These are phyloP conservation scores for Cicer chorassanicum DNA, from an alignment of 306 rosid species.

Conservation along the genomic window DNA sequence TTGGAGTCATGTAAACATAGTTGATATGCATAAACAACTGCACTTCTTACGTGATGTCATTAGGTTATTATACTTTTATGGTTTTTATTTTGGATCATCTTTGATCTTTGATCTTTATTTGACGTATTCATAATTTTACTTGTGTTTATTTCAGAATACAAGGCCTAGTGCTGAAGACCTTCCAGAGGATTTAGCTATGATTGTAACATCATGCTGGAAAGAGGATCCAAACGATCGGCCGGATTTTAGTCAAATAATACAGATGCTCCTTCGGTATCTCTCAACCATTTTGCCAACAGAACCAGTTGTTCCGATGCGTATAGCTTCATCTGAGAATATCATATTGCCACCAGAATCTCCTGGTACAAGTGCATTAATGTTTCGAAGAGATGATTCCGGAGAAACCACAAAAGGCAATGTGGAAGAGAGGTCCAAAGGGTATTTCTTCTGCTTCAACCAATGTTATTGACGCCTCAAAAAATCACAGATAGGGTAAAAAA, in stretches of 20 bases:
- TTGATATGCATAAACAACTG: neutral
- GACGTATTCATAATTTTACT: neutral
- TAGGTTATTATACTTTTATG: neutral
- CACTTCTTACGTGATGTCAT: neutral
- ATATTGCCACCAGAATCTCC: constrained; percentile 93
- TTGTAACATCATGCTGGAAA: constrained; percentile 90
- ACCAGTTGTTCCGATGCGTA: constrained; percentile 57
- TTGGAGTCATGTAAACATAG: neutral
- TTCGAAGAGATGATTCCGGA: constrained; percentile 55
- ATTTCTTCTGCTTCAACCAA: constrained; percentile 75
- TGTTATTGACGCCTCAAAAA: constrained; percentile 59
- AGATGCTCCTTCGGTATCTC: constrained; percentile 80
- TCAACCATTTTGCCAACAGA: constrained; percentile 58
- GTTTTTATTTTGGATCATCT: neutral
- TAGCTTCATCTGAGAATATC: constrained; percentile 64
- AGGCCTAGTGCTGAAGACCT: constrained; percentile 88
- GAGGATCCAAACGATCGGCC: constrained; percentile 87
- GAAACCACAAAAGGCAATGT: constrained; percentile 47
- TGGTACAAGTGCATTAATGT: constrained; percentile 88
- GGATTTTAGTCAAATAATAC: constrained; percentile 77
- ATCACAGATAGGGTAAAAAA: constrained; percentile 38
- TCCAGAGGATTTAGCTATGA: constrained; percentile 70
- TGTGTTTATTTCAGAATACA: constrained; percentile 66
- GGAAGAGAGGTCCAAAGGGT: constrained; percentile 67
- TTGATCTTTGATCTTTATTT: neutral